Evolutionary conservation across 2,329 filamentous ascomycete genomes (phyloP).

Genomic region (Colletotrichum simmondsii): DNA sequence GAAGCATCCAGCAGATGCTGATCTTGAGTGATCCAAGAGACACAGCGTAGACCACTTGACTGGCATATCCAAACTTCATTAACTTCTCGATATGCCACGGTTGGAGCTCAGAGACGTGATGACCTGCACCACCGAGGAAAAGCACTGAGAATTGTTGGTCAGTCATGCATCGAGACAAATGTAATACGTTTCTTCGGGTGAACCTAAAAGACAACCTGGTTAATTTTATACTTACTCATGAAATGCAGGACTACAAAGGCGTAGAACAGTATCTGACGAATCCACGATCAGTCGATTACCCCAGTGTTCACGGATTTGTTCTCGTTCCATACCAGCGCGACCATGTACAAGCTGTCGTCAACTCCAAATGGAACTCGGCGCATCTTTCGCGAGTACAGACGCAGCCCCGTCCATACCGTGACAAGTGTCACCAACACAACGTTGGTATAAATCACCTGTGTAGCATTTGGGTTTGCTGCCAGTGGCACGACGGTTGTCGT

Average conservation of each 20-base stretch:
- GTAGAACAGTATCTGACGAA: not conserved
- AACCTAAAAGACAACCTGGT: too few relatives aligned
- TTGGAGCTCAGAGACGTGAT: constrained; percentile 33
- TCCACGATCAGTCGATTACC: not conserved
- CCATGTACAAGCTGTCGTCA: constrained; percentile 7
- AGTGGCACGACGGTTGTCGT: constrained; percentile 8
- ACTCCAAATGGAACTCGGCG: constrained; percentile 10
- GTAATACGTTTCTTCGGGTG: too few relatives aligned
- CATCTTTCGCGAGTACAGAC: constrained; percentile 10
- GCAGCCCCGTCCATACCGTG: constrained; percentile 10
- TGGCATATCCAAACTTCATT: constrained; percentile 33
- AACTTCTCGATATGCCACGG: constrained; percentile 21
- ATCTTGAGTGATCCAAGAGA: constrained; percentile 36
- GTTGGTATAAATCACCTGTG: constrained; percentile 15
- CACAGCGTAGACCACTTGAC: constrained; percentile 36
- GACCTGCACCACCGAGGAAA: constrained; percentile 34
- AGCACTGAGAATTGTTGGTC: constrained; percentile 27
- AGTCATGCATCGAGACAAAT: not conserved
- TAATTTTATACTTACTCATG: not conserved
- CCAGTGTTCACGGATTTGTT: not conserved
- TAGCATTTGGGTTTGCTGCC: not conserved
- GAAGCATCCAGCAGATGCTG: constrained; percentile 37
- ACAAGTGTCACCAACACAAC: constrained; percentile 2
- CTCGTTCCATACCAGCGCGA: not conserved
- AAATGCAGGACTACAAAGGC: constrained; percentile 6